Conservation (phyloP, 805 yeast species). For the Ogataea corticis region DNA sequence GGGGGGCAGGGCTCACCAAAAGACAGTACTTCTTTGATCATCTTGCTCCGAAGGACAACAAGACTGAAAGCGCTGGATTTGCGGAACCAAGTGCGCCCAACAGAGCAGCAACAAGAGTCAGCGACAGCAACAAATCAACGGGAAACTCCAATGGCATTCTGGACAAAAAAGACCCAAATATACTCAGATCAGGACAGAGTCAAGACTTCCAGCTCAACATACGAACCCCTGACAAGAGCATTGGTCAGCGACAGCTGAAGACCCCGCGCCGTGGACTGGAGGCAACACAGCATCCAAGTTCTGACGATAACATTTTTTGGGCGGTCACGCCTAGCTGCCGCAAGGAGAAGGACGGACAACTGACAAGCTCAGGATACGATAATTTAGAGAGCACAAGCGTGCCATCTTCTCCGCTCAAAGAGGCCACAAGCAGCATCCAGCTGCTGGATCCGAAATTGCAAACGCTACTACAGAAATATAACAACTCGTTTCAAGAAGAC, state of each 20-base stretch:
- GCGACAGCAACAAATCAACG: not conserved
- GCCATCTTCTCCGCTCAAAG: conserved; percentile 46
- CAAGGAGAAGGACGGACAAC: conserved; percentile 14
- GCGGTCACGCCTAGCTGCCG: conserved; percentile 38
- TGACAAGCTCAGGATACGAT: conserved; percentile 17
- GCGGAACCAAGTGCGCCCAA: conserved; percentile 10
- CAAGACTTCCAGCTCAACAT: conserved; percentile 23
- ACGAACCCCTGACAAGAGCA: conserved; percentile 22
- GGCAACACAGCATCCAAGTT: conserved; percentile 28
- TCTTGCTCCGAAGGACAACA: conserved; percentile 7
- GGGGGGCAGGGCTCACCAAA: not conserved
- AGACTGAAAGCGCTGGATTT: not conserved
- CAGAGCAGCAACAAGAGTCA: not conserved
- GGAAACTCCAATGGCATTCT: conserved; percentile 5
- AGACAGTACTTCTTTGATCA: conserved; percentile 14
- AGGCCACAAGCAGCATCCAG: conserved; percentile 18
- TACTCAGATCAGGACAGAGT: conserved; percentile 9
- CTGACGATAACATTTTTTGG: conserved; percentile 43
- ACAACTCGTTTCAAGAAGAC: conserved; percentile 34
- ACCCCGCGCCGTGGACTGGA: conserved; percentile 11
- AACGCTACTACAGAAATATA: conserved; percentile 43
- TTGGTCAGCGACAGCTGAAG: not conserved
- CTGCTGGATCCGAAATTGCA: conserved; percentile 32
- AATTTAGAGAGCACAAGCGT: conserved; percentile 22
- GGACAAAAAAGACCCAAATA: conserved; percentile 23